phyloP scores from a whole-genome alignment of 176 grass and related monocot species.

The Hordeum vulgare region MorexV3_pseudomolecules_assembly NC_058522.1:551349913-551350412 shows the following conservation, averaged over 20 bases:
- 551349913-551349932: neutral
- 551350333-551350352: slow-evolving; percentile 43
- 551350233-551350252: neutral
- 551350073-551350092: slow-evolving; percentile 87
- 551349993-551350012: slow-evolving; percentile 99
- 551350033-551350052: slow-evolving; percentile 75
- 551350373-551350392: slow-evolving; percentile 16
- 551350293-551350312: slow-evolving; percentile 6
- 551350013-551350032: slow-evolving; percentile 92
- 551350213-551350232: neutral
- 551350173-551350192: neutral
- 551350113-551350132: neutral
- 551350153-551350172: slow-evolving; percentile 24
- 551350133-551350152: slow-evolving; percentile 23
- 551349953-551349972: slow-evolving; percentile 88
- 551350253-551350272: neutral
- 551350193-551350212: neutral
- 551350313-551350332: slow-evolving; percentile 31
- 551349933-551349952: neutral
- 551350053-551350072: slow-evolving; percentile 88
- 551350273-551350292: neutral
- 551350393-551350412: slow-evolving; percentile 27
- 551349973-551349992: slow-evolving; percentile 66
- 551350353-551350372: neutral
- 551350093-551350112: slow-evolving; percentile 26